phyloP scores from a whole-genome alignment of 768 basidiomycete species.

The Vararia minispora region DNA sequence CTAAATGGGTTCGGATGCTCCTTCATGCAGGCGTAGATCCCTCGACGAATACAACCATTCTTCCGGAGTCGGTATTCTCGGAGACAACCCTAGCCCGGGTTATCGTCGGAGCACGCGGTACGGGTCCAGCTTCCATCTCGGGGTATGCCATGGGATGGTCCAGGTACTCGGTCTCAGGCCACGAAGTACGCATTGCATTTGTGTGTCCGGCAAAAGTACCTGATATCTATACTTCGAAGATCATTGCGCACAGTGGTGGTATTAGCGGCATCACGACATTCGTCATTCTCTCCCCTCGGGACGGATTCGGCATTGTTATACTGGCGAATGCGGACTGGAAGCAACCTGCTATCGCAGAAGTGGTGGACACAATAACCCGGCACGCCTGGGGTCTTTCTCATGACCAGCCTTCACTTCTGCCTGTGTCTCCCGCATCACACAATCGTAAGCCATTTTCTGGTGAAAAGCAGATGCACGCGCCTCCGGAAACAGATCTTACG shows the following conservation, averaged over 20 bases:
- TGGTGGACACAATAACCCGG: background rate
- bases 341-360: background rate
- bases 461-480: background rate
- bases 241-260: conserved; percentile 1
- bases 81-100: conserved; percentile 23
- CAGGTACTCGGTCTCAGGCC: conserved; percentile 26
- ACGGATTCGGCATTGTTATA: conserved; percentile 3
- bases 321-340: conserved; percentile 5
- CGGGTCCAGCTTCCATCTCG: conserved; percentile 14
- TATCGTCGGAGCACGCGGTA: conserved; percentile 4
- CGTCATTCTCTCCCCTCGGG: background rate
- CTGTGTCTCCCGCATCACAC: background rate
- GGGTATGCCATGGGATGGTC: conserved; percentile 36
- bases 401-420: background rate
- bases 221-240: background rate
- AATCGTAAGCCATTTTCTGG: background rate
- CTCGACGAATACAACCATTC: conserved; percentile 19
- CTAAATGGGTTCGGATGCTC: conserved; percentile 27
- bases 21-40: conserved; percentile 23
- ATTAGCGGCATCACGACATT: background rate
- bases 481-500: background rate
- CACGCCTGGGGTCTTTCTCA: too few species aligned
- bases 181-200: conserved; percentile 22
- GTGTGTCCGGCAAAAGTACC: background rate
- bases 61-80: conserved; percentile 21